These are phyloP conservation scores for Aspergillus steynii DNA, from an alignment of 495 filamentous ascomycete genomes.

Conservation along the genomic window DNA sequence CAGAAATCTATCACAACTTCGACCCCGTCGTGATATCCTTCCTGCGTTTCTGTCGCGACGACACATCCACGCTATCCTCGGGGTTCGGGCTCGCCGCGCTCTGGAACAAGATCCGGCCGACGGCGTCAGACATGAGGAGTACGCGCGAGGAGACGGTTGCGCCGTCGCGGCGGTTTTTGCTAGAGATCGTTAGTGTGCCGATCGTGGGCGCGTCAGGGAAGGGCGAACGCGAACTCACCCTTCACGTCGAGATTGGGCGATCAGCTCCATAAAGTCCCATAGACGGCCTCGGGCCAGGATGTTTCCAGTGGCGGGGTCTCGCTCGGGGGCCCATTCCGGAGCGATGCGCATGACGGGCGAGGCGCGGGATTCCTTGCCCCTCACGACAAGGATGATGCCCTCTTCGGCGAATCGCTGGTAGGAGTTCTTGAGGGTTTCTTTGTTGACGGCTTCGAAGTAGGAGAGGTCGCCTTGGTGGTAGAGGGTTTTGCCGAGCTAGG, in stretches of 20 bases:
- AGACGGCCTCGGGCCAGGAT: constrained; percentile 70
- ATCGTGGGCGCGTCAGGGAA: not conserved
- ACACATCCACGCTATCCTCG: constrained; percentile 31
- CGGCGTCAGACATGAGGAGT: constrained; percentile 65
- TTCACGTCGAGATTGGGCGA: constrained; percentile 78
- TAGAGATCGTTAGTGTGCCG: constrained; percentile 15
- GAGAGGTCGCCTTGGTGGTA: constrained; percentile 96
- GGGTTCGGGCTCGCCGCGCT: constrained; percentile 33
- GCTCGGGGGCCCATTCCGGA: constrained; percentile 73
- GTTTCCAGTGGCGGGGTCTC: constrained; percentile 59
- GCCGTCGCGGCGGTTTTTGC: constrained; percentile 89
- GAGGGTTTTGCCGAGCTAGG: constrained; percentile 87
- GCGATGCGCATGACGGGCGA: constrained; percentile 65
- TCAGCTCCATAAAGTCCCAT: constrained; percentile 89
- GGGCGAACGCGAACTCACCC: constrained; percentile 50
- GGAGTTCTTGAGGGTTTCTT: constrained; percentile 91
- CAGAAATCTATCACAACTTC: not conserved
- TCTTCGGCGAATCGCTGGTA: constrained; percentile 88
- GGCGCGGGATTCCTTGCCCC: constrained; percentile 56
- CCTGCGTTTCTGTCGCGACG: constrained; percentile 39
- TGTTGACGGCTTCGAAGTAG: constrained; percentile 98
- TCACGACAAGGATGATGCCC: constrained; percentile 75
- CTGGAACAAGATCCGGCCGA: constrained; percentile 53
- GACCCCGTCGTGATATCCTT: constrained; percentile 23
- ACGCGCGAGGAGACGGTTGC: constrained; percentile 87